phyloP scores from a whole-genome alignment of 495 filamentous ascomycete genomes.

The Hypoxylon trugodes region DNA sequence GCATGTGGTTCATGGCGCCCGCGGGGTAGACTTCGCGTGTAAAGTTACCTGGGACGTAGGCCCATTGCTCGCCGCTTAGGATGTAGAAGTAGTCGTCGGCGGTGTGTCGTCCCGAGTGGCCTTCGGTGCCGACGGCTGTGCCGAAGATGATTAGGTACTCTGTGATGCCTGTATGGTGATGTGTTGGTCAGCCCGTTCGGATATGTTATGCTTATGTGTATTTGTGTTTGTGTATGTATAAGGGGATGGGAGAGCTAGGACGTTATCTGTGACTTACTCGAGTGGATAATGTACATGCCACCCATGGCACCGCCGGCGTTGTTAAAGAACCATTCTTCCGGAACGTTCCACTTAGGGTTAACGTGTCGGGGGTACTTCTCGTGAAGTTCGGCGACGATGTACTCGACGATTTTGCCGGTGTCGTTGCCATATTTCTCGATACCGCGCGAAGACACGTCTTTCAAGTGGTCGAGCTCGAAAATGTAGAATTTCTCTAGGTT shows the following conservation, averaged over 20 bases:
- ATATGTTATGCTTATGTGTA: too few relatives aligned
- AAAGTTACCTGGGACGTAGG: slow-evolving; percentile 74
- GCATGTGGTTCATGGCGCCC: slow-evolving; percentile 80
- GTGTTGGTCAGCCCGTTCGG: slow-evolving; percentile 8
- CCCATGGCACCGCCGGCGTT: slow-evolving; percentile 89
- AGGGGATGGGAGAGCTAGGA: neutral
- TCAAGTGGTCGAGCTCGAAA: slow-evolving; percentile 72
- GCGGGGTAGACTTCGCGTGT: slow-evolving; percentile 77
- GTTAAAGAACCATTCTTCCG: slow-evolving; percentile 75
- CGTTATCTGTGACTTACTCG: slow-evolving; percentile 64
- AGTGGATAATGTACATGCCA: slow-evolving; percentile 88
- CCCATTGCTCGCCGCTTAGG: slow-evolving; percentile 75
- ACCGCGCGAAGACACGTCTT: slow-evolving; percentile 70
- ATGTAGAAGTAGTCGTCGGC: slow-evolving; percentile 95
- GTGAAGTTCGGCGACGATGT: slow-evolving; percentile 67
- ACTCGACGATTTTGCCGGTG: slow-evolving; percentile 71
- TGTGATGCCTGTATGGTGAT: slow-evolving; percentile 58
- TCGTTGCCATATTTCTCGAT: slow-evolving; percentile 76
- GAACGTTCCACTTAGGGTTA: slow-evolving; percentile 54
- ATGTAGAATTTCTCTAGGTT: slow-evolving; percentile 80
- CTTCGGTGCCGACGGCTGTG: slow-evolving; percentile 86
- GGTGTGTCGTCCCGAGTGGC: slow-evolving; percentile 85
- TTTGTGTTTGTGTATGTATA: too few relatives aligned
- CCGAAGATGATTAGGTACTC: slow-evolving; percentile 87
- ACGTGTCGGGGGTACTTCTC: slow-evolving; percentile 57